These are phyloP conservation scores for Pythium aristosporum DNA, from an alignment of 352 stramenopile genomes.

Conservation along the genomic window DNA sequence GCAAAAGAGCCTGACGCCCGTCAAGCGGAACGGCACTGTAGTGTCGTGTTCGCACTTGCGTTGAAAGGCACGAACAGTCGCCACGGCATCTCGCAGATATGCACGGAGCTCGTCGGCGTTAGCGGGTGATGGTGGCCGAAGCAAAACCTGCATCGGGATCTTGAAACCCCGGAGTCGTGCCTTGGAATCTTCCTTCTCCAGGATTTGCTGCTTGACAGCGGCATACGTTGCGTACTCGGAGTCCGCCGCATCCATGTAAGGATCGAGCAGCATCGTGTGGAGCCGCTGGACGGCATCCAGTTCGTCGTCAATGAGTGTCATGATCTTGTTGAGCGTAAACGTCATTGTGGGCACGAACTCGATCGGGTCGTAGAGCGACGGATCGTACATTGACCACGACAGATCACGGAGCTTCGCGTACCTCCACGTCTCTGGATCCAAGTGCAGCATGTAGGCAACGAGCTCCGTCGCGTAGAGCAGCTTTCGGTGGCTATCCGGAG, in stretches of 20 bases:
- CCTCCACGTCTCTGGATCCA: constrained; percentile 7
- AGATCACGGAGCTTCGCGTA: background rate
- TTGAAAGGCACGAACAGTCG: background rate
- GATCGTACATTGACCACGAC: background rate
- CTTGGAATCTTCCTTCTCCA: constrained; percentile 2
- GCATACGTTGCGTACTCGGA: background rate
- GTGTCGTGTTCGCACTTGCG: background rate
- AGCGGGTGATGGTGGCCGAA: background rate
- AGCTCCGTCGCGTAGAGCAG: constrained; percentile 7
- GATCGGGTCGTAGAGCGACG: background rate
- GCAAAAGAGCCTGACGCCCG: background rate
- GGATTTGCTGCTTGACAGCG: background rate
- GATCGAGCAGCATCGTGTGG: background rate
- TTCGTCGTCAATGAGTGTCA: background rate
- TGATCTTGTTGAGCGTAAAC: background rate
- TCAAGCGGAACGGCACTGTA: background rate
- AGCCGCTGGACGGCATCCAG: background rate
- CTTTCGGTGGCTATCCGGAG: background rate
- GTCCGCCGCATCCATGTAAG: background rate
- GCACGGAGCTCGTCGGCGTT: background rate
- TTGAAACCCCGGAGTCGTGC: background rate
- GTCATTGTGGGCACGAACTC: constrained; percentile 5
- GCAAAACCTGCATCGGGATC: background rate
- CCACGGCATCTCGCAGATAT: background rate
- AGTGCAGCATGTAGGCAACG: constrained; percentile 2